Conservation (phyloP, 257 asterid species). For the Solanum appendiculatum region DNA sequence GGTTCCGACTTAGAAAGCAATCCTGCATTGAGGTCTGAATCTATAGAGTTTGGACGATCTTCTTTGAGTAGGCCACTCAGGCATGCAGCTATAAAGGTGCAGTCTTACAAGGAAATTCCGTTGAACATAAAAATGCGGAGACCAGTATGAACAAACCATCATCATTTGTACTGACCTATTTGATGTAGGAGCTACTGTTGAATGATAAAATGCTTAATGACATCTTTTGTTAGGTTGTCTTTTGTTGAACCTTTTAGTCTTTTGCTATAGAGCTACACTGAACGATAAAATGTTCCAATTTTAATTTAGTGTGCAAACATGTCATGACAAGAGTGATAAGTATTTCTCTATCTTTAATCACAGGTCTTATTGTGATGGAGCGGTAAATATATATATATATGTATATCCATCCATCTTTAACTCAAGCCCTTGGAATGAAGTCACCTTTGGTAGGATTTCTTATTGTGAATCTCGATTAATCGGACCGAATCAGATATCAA, state of each 20-base stretch:
- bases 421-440: not conserved
- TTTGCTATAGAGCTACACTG: not conserved
- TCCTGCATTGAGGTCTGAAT: slow-evolving; percentile 1
- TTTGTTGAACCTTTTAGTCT: not conserved
- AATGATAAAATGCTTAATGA: not conserved
- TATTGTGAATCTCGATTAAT: not conserved
- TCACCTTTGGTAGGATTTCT: not conserved
- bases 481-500: not conserved
- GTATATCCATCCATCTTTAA: not conserved
- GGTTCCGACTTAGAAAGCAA: slow-evolving; percentile 7
- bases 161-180: not conserved
- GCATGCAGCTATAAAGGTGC: slow-evolving; percentile 50
- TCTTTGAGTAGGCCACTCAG: slow-evolving; percentile 56
- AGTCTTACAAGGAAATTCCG: slow-evolving; percentile 63
- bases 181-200: not conserved
- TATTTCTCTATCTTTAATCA: no score
- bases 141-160: slow-evolving; percentile 8
- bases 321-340: no score
- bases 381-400: no score
- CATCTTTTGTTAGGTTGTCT: not conserved
- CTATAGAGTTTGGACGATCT: slow-evolving; percentile 28
- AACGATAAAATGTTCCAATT: no score
- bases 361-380: not conserved
- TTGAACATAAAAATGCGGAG: slow-evolving; percentile 59
- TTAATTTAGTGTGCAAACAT: no score